Evolutionary conservation across 352 stramenopile genomes (phyloP).

Genomic region (Sclerospora graminicola): DNA sequence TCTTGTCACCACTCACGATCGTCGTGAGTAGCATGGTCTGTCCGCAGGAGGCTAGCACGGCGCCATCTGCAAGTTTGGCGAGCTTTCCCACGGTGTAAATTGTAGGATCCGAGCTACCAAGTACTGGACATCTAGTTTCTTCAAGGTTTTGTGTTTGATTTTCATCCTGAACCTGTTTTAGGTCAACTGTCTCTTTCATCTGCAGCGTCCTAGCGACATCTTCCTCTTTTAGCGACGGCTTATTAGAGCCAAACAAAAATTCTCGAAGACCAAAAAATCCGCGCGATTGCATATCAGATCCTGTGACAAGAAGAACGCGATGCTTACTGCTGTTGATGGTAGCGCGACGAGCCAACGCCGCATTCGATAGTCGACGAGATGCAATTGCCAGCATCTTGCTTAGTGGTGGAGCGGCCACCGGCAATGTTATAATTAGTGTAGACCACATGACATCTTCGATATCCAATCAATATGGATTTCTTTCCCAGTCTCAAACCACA

Average conservation of each 20-base stretch:
- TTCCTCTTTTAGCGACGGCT: constrained; percentile 16
- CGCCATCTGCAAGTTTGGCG: constrained; percentile 76
- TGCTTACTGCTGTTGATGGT: not conserved
- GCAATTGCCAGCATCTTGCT: constrained; percentile 20
- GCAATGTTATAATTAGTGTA: not conserved
- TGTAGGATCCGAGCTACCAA: constrained; percentile 42
- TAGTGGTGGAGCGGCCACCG: constrained; percentile 1
- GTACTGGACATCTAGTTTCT: constrained; percentile 18
- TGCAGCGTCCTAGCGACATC: constrained; percentile 6
- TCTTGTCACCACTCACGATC: constrained; percentile 45
- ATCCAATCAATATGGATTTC: not conserved
- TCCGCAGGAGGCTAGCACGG: constrained; percentile 72
- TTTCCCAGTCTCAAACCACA: too few species aligned
- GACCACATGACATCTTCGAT: not conserved
- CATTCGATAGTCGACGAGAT: constrained; percentile 15
- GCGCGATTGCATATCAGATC: constrained; percentile 20
- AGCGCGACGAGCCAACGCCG: constrained; percentile 8
- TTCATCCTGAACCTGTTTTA: constrained; percentile 3
- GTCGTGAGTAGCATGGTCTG: constrained; percentile 84
- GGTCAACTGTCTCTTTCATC: not conserved
- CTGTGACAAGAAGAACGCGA: constrained; percentile 2
- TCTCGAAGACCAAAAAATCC: constrained; percentile 59
- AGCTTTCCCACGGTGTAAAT: constrained; percentile 67
- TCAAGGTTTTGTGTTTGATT: constrained; percentile 5
- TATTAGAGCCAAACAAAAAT: constrained; percentile 50